Percentiles rank a stretch among this genome's conserved stretches.
These are phyloP conservation scores for Aspergillus chevalieri DNA, from an alignment of 2,329 filamentous ascomycete genomes.

Conservation along the genomic window DNA sequence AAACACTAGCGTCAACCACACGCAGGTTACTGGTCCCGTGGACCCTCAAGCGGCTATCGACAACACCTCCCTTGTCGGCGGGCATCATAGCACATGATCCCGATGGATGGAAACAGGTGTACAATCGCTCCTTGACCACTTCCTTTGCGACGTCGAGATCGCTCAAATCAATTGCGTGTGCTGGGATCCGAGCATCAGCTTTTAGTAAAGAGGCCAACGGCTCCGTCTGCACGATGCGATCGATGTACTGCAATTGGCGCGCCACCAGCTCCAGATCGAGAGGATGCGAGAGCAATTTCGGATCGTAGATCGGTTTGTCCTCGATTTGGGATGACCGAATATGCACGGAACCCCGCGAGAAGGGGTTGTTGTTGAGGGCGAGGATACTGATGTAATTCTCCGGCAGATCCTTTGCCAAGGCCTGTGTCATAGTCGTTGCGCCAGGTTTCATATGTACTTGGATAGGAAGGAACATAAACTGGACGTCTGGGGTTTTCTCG, in stretches of 20 bases:
- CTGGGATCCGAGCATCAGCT: conserved; percentile 7
- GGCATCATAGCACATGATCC: conserved; percentile 31
- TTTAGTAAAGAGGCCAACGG: conserved; percentile 15
- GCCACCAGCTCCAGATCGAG: conserved; percentile 39
- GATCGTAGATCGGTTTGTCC: conserved; percentile 38
- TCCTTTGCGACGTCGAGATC: conserved; percentile 14
- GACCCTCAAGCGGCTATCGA: conserved; percentile 20
- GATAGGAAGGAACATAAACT: conserved; percentile 12
- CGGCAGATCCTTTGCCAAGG: conserved; percentile 8
- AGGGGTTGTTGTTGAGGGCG: conserved; percentile 24
- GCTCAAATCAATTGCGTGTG: conserved; percentile 4
- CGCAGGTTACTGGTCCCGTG: conserved; percentile 26
- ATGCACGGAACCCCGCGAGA: conserved; percentile 26
- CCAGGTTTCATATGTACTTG: conserved; percentile 13
- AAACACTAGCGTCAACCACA: conserved; percentile 31
- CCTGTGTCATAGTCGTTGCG: conserved; percentile 8
- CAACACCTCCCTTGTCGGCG: conserved; percentile 21
- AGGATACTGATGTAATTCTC: conserved; percentile 17
- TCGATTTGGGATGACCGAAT: conserved; percentile 25
- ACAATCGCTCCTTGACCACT: conserved; percentile 15
- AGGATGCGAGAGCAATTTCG: conserved; percentile 39
- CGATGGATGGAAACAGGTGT: conserved; percentile 22
- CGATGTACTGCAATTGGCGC: conserved; percentile 21
- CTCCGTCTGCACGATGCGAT: conserved; percentile 14
- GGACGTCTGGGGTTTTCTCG: conserved; percentile 2